These are phyloP conservation scores for Trichosporon asahii DNA, from an alignment of 1,284 basidiomycete species.

Conservation along the genomic window DNA sequence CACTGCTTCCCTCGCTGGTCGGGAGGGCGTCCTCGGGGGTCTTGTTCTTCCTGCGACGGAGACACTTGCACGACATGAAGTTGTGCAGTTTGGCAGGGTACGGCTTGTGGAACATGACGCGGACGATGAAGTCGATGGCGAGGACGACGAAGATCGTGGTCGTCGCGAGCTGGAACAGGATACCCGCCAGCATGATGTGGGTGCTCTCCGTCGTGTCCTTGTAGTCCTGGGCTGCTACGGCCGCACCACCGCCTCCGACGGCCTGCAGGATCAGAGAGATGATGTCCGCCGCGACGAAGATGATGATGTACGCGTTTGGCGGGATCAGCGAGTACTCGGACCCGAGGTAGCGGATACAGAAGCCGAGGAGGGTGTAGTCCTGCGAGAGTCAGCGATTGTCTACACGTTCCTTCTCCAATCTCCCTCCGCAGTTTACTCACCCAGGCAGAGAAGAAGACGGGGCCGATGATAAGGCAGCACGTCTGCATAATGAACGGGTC, in stretches of 20 bases:
- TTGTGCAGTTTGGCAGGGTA: conserved; percentile 22
- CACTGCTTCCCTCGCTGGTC: neutral
- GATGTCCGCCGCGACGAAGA: conserved; percentile 49
- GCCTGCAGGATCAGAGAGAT: conserved; percentile 51
- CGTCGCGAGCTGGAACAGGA: conserved; percentile 46
- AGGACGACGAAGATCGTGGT: conserved; percentile 42
- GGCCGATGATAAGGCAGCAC: conserved; percentile 43
- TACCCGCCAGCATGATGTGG: conserved; percentile 47
- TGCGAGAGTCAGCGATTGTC: neutral
- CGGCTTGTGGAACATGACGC: conserved; percentile 25
- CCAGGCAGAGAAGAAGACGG: conserved; percentile 48
- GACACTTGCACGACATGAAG: neutral
- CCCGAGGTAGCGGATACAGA: conserved; percentile 44
- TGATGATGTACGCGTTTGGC: conserved; percentile 42
- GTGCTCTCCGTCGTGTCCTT: conserved; percentile 25
- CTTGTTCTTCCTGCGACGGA: neutral
- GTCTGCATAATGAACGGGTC: conserved; percentile 56
- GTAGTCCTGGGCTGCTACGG: conserved; percentile 26
- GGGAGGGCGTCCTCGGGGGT: neutral
- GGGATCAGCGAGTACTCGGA: conserved; percentile 44
- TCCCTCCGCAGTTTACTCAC: conserved; percentile 18
- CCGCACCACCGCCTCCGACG: conserved; percentile 50
- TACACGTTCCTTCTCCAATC: conserved; percentile 31
- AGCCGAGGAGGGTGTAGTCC: conserved; percentile 47
- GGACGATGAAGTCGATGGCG: conserved; percentile 40